phyloP scores from a whole-genome alignment of 108 stramenopile genomes.

The Parietichytrium sp. region DNA sequence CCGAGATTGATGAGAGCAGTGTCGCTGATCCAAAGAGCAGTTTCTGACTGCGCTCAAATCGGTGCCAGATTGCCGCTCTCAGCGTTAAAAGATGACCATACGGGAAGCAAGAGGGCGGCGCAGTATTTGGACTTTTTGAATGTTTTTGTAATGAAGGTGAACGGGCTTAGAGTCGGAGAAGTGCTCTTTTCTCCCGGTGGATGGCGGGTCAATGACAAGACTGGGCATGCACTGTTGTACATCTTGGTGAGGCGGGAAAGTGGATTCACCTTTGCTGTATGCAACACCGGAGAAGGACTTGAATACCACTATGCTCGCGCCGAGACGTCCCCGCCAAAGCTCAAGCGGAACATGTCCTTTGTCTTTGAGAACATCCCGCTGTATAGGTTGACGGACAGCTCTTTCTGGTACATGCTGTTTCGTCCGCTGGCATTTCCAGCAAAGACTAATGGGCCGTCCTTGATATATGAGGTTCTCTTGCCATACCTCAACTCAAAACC shows the following conservation, averaged over 20 bases:
- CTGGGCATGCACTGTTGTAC: slow-evolving; percentile 19
- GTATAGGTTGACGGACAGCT: slow-evolving; percentile 45
- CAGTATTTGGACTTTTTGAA: slow-evolving; percentile 36
- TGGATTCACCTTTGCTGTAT: neutral
- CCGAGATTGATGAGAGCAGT: neutral
- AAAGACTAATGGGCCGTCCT: neutral
- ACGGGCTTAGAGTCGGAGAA: slow-evolving; percentile 1
- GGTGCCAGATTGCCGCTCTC: slow-evolving; percentile 23
- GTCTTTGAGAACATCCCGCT: slow-evolving; percentile 49
- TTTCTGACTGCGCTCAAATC: slow-evolving; percentile 21
- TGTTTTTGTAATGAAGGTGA: slow-evolving; percentile 32
- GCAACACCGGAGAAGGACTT: slow-evolving; percentile 33
- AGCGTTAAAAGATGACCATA: neutral
- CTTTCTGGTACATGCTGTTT: slow-evolving; percentile 57
- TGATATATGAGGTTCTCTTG: slow-evolving; percentile 53
- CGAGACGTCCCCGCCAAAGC: neutral
- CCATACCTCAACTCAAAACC: slow-evolving; percentile 56
- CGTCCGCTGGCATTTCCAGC: slow-evolving; percentile 47
- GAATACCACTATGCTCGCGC: slow-evolving; percentile 22
- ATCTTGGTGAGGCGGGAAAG: neutral
- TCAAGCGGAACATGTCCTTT: slow-evolving; percentile 41
- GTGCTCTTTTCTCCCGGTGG: slow-evolving; percentile 35
- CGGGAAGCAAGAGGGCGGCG: neutral
- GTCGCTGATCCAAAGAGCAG: slow-evolving; percentile 3
- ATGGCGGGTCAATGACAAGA: neutral